Evolutionary conservation across 1,139 yeast species (phyloP).

Genomic region (Kluyveromyces marxianus): DNA sequence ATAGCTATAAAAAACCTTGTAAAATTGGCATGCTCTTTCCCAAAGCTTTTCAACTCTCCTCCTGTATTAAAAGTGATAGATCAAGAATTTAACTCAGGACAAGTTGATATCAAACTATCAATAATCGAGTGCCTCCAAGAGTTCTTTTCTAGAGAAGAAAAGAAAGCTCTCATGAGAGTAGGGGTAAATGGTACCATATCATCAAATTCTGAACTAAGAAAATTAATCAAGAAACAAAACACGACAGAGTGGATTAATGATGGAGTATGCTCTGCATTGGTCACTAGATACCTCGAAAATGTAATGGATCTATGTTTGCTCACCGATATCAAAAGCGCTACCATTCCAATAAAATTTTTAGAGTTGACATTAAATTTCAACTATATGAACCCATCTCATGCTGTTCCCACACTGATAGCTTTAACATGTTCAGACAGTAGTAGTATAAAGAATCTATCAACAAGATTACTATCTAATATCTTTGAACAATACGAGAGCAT

Average conservation of each 20-base stretch:
- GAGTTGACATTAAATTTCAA: conserved; percentile 54
- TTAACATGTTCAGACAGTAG: conserved; percentile 48
- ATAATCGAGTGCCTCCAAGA: conserved; percentile 49
- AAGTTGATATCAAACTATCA: conserved; percentile 38
- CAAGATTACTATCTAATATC: conserved; percentile 45
- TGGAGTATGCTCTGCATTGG: conserved; percentile 65
- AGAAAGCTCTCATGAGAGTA: conserved; percentile 34
- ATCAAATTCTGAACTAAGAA: conserved; percentile 17
- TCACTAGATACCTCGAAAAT: conserved; percentile 49
- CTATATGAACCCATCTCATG: conserved; percentile 63
- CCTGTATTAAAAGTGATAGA: conserved; percentile 50
- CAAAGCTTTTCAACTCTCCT: conserved; percentile 52
- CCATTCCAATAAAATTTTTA: conserved; percentile 46
- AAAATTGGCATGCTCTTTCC: conserved; percentile 50
- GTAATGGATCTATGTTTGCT: conserved; percentile 44
- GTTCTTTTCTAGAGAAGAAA: conserved; percentile 49
- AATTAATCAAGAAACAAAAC: conserved; percentile 31
- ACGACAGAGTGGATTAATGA: conserved; percentile 40
- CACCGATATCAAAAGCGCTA: conserved; percentile 40
- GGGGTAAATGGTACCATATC: conserved; percentile 29
- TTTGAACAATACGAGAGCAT: conserved; percentile 64
- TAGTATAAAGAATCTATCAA: conserved; percentile 42
- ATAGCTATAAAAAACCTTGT: conserved; percentile 53
- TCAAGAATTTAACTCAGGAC: conserved; percentile 35
- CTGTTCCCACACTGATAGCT: conserved; percentile 65